Conservation (phyloP, 495 filamentous ascomycete species). For the Bathelium albidoporum region DNA sequence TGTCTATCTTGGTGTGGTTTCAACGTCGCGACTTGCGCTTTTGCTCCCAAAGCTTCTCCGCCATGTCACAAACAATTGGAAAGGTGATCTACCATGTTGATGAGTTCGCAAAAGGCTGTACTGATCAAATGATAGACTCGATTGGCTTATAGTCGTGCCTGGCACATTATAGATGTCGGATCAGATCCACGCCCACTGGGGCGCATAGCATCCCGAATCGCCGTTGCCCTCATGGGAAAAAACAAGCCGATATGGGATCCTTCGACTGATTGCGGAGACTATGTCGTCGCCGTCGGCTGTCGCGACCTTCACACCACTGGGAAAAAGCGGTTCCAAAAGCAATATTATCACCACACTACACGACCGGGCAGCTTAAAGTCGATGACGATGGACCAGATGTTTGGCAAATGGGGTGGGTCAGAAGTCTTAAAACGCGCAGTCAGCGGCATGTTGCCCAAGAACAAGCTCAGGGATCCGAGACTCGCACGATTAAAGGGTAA, state of each 20-base stretch:
- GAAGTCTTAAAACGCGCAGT: constrained; percentile 91
- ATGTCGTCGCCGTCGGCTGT: constrained; percentile 89
- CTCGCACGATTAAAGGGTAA: constrained; percentile 79
- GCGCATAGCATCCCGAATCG: constrained; percentile 84
- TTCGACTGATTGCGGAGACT: constrained; percentile 95
- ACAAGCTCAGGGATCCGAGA: constrained; percentile 73
- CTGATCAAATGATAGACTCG: constrained; percentile 59
- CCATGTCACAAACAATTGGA: constrained; percentile 61
- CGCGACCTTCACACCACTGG: constrained; percentile 78
- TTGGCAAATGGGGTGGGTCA: constrained; percentile 85
- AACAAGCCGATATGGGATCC: constrained; percentile 96
- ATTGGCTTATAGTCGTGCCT: constrained; percentile 88
- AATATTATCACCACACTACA: constrained; percentile 88
- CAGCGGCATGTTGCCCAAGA: constrained; percentile 96
- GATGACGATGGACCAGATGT: constrained; percentile 90
- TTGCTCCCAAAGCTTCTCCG: background rate
- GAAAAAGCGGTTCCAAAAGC: constrained; percentile 85
- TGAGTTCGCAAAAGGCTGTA: background rate
- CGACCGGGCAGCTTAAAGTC: constrained; percentile 74
- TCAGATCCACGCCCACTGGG: constrained; percentile 54
- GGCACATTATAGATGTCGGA: constrained; percentile 81
- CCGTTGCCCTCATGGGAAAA: constrained; percentile 92
- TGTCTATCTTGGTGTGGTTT: background rate
- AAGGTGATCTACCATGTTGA: constrained; percentile 37
- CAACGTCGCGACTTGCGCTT: background rate